Percentiles rank a stretch among this genome's conserved stretches.
Conservation (phyloP, 1,284 basidiomycete genomes). For the Pseudozyma sp. region DNA sequence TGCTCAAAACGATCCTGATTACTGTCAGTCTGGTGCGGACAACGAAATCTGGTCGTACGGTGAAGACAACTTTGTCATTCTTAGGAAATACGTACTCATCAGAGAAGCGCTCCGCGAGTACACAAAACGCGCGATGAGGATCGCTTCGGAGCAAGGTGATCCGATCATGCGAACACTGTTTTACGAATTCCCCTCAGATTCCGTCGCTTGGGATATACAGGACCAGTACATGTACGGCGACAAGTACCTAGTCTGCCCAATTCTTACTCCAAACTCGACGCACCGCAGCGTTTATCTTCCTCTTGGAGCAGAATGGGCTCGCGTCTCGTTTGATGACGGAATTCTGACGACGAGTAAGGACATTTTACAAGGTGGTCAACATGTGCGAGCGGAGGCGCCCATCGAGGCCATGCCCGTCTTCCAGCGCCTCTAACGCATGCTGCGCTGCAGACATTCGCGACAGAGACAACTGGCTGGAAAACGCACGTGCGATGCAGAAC, state of each 20-base stretch:
- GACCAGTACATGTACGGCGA: constrained; percentile 37
- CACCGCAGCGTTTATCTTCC: constrained; percentile 16
- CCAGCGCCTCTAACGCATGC: too few species aligned
- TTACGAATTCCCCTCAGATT: constrained; percentile 28
- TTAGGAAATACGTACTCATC: constrained; percentile 22
- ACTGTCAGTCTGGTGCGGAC: constrained; percentile 23
- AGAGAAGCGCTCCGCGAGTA: constrained; percentile 23
- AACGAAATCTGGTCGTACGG: constrained; percentile 38
- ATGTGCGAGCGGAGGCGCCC: too few species aligned
- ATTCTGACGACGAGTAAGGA: too few species aligned
- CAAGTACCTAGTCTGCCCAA: constrained; percentile 28
- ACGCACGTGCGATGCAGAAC: too few species aligned
- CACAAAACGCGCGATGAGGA: constrained; percentile 8
- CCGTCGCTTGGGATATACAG: constrained; percentile 19
- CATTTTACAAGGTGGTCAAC: too few species aligned
- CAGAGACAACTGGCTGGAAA: too few species aligned
- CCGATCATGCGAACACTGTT: constrained; percentile 31
- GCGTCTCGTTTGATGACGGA: background rate
- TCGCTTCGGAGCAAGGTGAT: constrained; percentile 15
- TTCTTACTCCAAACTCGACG: constrained; percentile 5
- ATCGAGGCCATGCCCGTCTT: too few species aligned
- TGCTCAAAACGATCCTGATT: constrained; percentile 16
- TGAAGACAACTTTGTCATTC: constrained; percentile 12
- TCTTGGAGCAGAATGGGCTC: constrained; percentile 10
- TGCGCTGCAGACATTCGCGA: too few species aligned